A percentile compares a stretch with the other conserved stretches of the same genome.
phyloP scores from a whole-genome alignment of 805 yeast genomes.

The Wickerhamomyces chambardii region DNA sequence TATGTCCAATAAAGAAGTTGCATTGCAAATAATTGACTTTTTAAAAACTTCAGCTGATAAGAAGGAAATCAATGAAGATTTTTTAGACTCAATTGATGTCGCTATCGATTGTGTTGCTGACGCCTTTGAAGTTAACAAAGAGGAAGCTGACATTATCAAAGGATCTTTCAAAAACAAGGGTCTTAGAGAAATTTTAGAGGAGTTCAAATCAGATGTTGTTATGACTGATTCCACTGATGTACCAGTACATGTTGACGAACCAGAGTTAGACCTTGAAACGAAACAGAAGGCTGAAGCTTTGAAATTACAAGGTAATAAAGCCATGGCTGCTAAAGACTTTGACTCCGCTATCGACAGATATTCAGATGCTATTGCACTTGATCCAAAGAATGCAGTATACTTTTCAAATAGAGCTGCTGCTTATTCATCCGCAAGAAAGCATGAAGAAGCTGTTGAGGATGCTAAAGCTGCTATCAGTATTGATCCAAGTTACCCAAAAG shows the following conservation, averaged over 20 bases:
- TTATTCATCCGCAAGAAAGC: slow-evolving; percentile 67
- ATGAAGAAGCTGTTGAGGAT: slow-evolving; percentile 72
- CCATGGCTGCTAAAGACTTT: slow-evolving; percentile 73
- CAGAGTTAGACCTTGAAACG: slow-evolving; percentile 38
- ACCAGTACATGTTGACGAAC: slow-evolving; percentile 32
- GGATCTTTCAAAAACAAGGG: slow-evolving; percentile 37
- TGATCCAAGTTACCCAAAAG: slow-evolving; percentile 81
- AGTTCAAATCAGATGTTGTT: slow-evolving; percentile 9
- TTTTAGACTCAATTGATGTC: slow-evolving; percentile 82
- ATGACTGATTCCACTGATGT: slow-evolving; percentile 21
- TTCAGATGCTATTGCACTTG: slow-evolving; percentile 66
- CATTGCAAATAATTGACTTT: slow-evolving; percentile 67
- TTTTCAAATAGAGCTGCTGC: slow-evolving; percentile 97
- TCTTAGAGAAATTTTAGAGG: slow-evolving; percentile 34
- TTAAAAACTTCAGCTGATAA: slow-evolving; percentile 48
- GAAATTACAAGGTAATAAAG: slow-evolving; percentile 83
- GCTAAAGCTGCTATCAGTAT: slow-evolving; percentile 74
- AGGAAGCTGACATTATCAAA: slow-evolving; percentile 22
- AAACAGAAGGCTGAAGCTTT: slow-evolving; percentile 73
- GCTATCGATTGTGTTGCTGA: slow-evolving; percentile 91
- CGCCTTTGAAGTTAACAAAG: slow-evolving; percentile 63
- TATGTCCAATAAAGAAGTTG: slow-evolving; percentile 48
- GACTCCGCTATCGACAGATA: slow-evolving; percentile 67
- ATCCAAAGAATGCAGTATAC: slow-evolving; percentile 73
- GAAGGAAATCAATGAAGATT: slow-evolving; percentile 68